Evolutionary conservation across 1,284 basidiomycete species (phyloP).

Genomic region (Apiotrichum siamense): DNA sequence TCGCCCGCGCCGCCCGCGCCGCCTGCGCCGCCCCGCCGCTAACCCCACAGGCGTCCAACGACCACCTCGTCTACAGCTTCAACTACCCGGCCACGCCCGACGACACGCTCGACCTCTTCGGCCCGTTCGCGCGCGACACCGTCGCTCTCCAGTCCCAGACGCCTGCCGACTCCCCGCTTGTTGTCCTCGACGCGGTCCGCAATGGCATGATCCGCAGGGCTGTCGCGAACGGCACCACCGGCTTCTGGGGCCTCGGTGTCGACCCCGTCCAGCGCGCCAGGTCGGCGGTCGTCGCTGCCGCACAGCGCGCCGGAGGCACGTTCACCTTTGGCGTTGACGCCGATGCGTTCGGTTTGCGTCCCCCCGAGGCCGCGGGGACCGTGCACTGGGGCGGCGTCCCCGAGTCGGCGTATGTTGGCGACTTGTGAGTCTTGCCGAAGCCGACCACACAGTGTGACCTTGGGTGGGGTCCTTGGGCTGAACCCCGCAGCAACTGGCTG

Average conservation of each 20-base stretch:
- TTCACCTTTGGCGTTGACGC: conserved; percentile 38
- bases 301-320: neutral
- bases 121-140: conserved; percentile 19
- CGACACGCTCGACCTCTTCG: conserved; percentile 21
- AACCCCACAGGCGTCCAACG: conserved; percentile 6
- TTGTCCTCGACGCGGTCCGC: neutral
- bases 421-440: conserved; percentile 32
- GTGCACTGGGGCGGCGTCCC: conserved; percentile 45
- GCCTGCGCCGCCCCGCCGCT: neutral
- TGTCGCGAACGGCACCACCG: conserved; percentile 23
- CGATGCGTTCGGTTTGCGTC: conserved; percentile 5
- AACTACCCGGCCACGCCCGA: conserved; percentile 24
- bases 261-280: conserved; percentile 21
- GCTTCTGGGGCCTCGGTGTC: conserved; percentile 42
- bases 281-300: conserved; percentile 6
- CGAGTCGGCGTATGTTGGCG: conserved; percentile 21
- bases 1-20: neutral
- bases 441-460: neutral
- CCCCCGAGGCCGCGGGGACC: conserved; percentile 20
- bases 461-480: too few relatives aligned
- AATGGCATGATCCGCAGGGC: neutral
- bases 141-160: conserved; percentile 1
- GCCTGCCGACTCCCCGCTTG: neutral
- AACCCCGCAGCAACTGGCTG: conserved; percentile 44
- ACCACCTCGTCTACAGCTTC: conserved; percentile 23